Evolutionary conservation across 805 yeast genomes (phyloP), one percentile per base, ranked within the genome.

Genomic region (Saccharomycopsis microspora): DNA sequence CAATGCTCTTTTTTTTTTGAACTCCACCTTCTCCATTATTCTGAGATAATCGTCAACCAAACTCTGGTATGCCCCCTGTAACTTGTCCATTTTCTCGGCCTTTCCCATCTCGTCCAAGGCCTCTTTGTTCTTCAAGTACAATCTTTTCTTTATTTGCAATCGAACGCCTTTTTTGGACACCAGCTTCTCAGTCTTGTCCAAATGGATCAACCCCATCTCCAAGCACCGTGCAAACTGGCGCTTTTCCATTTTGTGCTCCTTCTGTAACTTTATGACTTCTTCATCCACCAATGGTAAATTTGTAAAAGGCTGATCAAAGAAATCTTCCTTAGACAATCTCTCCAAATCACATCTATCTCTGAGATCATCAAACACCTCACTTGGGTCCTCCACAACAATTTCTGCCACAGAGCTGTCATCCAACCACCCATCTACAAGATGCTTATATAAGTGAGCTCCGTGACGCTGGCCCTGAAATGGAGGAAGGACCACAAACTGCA

Each of bases 351-450:
- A 74, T 33, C 90, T 68, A 60, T 93, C 97, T 50, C 98, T 72
- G 55, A 93, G 67, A 58, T 85, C 94, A 59, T 93, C 98, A 64
- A 93, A 90, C 35, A 78, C 77, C 60, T 88, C 96, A 58, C 83
- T 85, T 3, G 97, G 97, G 61, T 93, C 98, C 61, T 93, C 97
- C 3, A 93, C 87, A 0, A 90, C 86, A 38, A 93, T 72, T 56
- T 89, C 95, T 34, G 66, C 64, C 29, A 88, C 76, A 1, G 58
- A 51, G 0, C 60, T 57, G 54, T 85, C 83, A 0, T 58, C 54
- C 3, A 69, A 55, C 84, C 95, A 87, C 41, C 61, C 53, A 2
- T 70, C 66, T 47, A 75, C 70, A 5, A 93, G 63, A 0, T 71
- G 51, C 7, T 69, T 64, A 60, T 90, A 90, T 32, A 90, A 63